These are phyloP conservation scores for Lagenidium sp. DNA, from an alignment of 352 stramenopile species.

Conservation along the genomic window DNA sequence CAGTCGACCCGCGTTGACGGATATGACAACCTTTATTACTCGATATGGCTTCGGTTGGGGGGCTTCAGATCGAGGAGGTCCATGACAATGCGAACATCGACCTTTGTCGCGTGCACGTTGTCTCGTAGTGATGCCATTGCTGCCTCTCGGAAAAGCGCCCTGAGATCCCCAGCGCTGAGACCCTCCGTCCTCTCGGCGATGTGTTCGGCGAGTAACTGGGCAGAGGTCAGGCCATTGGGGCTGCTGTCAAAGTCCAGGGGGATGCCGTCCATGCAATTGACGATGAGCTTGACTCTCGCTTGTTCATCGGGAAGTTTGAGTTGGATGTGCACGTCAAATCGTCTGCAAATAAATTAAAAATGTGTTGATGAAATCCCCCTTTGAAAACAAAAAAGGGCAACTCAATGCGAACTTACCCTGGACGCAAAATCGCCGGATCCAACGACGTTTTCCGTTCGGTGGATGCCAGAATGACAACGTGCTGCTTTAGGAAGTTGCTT, in stretches of 20 bases:
- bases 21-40: conserved; percentile 1
- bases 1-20: too few relatives aligned
- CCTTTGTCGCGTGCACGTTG: conserved; percentile 25
- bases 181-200: conserved; percentile 45
- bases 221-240: conserved; percentile 14
- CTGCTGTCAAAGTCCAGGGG: conserved; percentile 44
- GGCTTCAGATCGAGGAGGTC: too few relatives aligned
- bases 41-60: conserved; percentile 7
- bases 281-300: conserved; percentile 37
- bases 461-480: conserved; percentile 80
- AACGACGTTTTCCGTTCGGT: conserved; percentile 63
- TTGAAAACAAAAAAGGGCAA: neutral
- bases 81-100: too few relatives aligned
- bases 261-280: conserved; percentile 34
- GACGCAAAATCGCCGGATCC: conserved; percentile 82
- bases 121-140: conserved; percentile 67
- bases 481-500: conserved; percentile 64
- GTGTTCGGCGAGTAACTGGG: conserved; percentile 27
- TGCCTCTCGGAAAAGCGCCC: conserved; percentile 62
- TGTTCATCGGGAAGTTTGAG: conserved; percentile 49
- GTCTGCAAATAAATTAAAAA: conserved; percentile 19
- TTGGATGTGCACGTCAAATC: conserved; percentile 75
- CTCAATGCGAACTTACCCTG: conserved; percentile 62
- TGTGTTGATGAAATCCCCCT: neutral
- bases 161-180: conserved; percentile 47